Percentiles rank a stretch among this genome's conserved stretches.
Conservation (phyloP, 345 rosid species). For the Hibiscus syriacus region DNA sequence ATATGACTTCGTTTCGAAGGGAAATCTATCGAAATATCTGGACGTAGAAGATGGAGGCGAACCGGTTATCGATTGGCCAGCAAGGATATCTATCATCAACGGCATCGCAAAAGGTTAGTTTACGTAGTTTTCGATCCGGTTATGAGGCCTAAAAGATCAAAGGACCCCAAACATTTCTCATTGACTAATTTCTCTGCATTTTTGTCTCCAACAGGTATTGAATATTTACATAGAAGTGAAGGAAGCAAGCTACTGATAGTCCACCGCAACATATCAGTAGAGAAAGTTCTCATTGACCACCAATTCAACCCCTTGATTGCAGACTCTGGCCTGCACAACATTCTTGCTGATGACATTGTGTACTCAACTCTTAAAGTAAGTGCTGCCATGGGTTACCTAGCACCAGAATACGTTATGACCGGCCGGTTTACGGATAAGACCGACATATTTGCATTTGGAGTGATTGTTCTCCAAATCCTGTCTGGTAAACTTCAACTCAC, state of each 20-base stretch:
- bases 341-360: slow-evolving; percentile 79
- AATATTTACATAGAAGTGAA: slow-evolving; percentile 61
- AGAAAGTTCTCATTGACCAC: slow-evolving; percentile 67
- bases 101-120: slow-evolving; percentile 98
- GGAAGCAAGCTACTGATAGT: slow-evolving; percentile 46
- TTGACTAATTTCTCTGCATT: neutral
- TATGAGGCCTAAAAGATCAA: neutral
- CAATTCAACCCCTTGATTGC: slow-evolving; percentile 76
- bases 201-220: slow-evolving; percentile 40
- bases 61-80: slow-evolving; percentile 57
- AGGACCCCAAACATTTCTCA: neutral
- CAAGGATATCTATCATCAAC: slow-evolving; percentile 60
- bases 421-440: slow-evolving; percentile 83
- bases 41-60: slow-evolving; percentile 55
- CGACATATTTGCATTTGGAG: slow-evolving; percentile 82
- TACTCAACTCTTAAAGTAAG: slow-evolving; percentile 78
- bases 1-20: slow-evolving; percentile 69
- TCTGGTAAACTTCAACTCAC: slow-evolving; percentile 62
- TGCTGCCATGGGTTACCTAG: slow-evolving; percentile 97
- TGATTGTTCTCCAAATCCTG: slow-evolving; percentile 75
- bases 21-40: slow-evolving; percentile 63
- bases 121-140: slow-evolving; percentile 6
- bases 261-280: slow-evolving; percentile 75
- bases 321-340: slow-evolving; percentile 74
- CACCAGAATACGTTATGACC: slow-evolving; percentile 87